A percentile compares a stretch with the other conserved stretches of the same genome.
Evolutionary conservation across 2,329 filamentous ascomycete genomes (phyloP).

Genomic region (Nannizzia gypsea): DNA sequence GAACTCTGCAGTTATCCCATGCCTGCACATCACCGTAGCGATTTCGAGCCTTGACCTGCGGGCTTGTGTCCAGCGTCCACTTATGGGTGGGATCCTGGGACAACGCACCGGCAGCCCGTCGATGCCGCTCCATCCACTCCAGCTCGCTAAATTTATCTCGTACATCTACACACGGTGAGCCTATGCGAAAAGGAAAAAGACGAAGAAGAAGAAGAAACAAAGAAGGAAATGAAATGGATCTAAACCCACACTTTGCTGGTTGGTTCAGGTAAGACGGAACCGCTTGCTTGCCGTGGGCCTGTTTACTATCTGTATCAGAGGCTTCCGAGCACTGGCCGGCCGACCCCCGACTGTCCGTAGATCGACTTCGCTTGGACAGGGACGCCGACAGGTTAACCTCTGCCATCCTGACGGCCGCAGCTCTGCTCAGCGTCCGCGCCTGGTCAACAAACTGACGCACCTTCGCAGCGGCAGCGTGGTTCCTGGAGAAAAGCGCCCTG

Average conservation of each 20-base stretch:
- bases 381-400: conserved; percentile 28
- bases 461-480: conserved; percentile 24
- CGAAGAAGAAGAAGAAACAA: neutral
- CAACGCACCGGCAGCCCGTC: conserved; percentile 38
- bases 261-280: conserved; percentile 31
- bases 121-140: conserved; percentile 47
- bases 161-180: conserved; percentile 36
- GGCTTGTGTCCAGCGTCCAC: conserved; percentile 48
- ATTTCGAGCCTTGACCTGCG: conserved; percentile 54
- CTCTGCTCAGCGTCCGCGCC: conserved; percentile 30
- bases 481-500: conserved; percentile 16
- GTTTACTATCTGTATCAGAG: conserved; percentile 12
- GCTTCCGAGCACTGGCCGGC: conserved; percentile 15
- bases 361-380: conserved; percentile 28
- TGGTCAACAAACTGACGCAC: conserved; percentile 31
- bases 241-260: conserved; percentile 26
- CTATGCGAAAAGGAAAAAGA: neutral
- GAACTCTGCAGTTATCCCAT: conserved; percentile 76
- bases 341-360: conserved; percentile 24
- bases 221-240: neutral
- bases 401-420: conserved; percentile 32
- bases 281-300: conserved; percentile 18
- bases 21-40: conserved; percentile 84
- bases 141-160: conserved; percentile 50
- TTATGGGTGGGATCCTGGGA: conserved; percentile 38